A percentile compares a stretch with the other conserved stretches of the same genome.
Conservation (phyloP, 1,284 basidiomycete species). For the Megacollybia platyphylla region DNA sequence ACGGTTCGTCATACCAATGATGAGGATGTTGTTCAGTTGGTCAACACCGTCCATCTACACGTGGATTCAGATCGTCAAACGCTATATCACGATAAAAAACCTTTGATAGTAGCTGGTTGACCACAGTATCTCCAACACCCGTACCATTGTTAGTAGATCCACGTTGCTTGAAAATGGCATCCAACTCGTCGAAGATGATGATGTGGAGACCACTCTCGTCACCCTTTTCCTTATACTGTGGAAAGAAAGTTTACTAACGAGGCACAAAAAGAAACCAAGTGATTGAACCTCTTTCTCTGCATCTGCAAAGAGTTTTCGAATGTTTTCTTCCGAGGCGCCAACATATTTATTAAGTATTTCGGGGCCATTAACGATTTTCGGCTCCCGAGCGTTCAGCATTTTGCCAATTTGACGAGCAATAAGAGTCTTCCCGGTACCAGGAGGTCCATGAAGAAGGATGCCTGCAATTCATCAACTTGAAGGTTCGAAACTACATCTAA, state of each 20-base stretch:
- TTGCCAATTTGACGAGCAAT: constrained; percentile 99
- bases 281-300: constrained; percentile 85
- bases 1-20: constrained; percentile 99
- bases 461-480: constrained; percentile 28
- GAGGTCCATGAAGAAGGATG: constrained; percentile 92
- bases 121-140: constrained; percentile 95
- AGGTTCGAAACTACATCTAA: neutral
- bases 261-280: neutral
- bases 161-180: constrained; percentile 98
- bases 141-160: constrained; percentile 85
- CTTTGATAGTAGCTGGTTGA: constrained; percentile 98
- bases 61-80: neutral
- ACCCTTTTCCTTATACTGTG: constrained; percentile 92
- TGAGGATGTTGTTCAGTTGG: constrained; percentile 97
- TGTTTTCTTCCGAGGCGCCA: constrained; percentile 97
- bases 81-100: constrained; percentile 18
- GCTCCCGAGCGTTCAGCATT: constrained; percentile 97
- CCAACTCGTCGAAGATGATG: constrained; percentile 99
- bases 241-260: neutral
- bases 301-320: constrained; percentile 94
- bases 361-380: constrained; percentile 98
- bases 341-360: constrained; percentile 98
- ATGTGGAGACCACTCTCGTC: constrained; percentile 98
- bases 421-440: constrained; percentile 97
- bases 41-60: constrained; percentile 97